These are phyloP conservation scores for Colletotrichum echinochloae DNA, from an alignment of 2,329 filamentous ascomycete species.

Conservation along the genomic window DNA sequence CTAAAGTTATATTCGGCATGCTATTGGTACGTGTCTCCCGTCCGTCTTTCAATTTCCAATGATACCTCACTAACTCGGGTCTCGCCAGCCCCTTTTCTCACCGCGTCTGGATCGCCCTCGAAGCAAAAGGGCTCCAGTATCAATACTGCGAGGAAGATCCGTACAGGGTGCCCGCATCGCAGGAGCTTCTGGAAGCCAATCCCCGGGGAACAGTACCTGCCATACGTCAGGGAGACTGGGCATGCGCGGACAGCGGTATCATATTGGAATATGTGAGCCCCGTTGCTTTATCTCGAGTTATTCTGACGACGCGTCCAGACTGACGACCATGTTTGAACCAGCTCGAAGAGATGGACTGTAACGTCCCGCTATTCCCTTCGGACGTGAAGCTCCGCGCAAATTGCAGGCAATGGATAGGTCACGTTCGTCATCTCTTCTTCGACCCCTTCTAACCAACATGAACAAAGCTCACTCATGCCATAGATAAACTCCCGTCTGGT, in stretches of 20 bases:
- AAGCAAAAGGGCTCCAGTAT: constrained; percentile 81
- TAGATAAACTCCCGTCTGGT: constrained; percentile 82
- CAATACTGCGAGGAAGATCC: constrained; percentile 90
- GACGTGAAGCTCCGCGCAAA: constrained; percentile 77
- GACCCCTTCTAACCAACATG: neutral
- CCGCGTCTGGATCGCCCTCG: constrained; percentile 88
- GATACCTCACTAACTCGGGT: constrained; percentile 72
- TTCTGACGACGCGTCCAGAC: neutral
- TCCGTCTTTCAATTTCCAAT: constrained; percentile 25
- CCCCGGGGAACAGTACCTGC: constrained; percentile 81
- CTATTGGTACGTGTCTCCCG: constrained; percentile 73
- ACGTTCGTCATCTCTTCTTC: constrained; percentile 63
- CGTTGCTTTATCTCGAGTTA: neutral
- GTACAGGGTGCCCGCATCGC: constrained; percentile 73
- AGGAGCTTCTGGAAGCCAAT: constrained; percentile 76
- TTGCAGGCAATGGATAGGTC: constrained; percentile 83
- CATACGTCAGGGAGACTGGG: constrained; percentile 83
- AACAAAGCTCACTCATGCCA: neutral
- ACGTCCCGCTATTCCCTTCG: constrained; percentile 71
- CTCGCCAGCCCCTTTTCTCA: constrained; percentile 80
- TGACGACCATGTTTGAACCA: constrained; percentile 45
- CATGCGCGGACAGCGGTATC: constrained; percentile 83
- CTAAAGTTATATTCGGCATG: constrained; percentile 85
- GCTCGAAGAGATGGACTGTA: constrained; percentile 79
- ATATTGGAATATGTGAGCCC: constrained; percentile 83